Evolutionary conservation across 2,329 filamentous ascomycete genomes (phyloP).

Genomic region (Colletotrichum australisinense): DNA sequence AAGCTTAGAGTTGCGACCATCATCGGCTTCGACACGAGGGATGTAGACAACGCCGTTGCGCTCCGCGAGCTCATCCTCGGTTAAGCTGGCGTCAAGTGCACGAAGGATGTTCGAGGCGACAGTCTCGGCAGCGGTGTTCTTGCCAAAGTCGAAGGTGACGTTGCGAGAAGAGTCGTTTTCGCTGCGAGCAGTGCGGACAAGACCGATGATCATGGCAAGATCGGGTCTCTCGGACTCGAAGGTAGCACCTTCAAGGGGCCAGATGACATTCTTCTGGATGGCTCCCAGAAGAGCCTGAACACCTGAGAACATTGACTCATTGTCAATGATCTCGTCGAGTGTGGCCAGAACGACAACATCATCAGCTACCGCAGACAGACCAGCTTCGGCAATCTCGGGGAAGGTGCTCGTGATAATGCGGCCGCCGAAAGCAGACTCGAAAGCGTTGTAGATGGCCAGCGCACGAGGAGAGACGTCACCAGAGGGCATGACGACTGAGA

Average conservation of each 20-base stretch:
- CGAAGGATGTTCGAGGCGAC: conserved; percentile 34
- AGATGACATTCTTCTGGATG: conserved; percentile 38
- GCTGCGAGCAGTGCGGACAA: conserved; percentile 34
- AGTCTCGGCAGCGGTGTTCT: conserved; percentile 19
- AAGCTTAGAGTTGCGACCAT: conserved; percentile 40
- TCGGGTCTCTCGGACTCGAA: conserved; percentile 33
- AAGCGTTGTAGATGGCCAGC: not conserved
- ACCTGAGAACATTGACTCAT: not conserved
- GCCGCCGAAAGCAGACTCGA: conserved; percentile 28
- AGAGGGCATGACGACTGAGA: conserved; percentile 18
- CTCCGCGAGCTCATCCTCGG: conserved; percentile 40
- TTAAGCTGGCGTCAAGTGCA: conserved; percentile 34
- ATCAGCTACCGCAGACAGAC: conserved; percentile 19
- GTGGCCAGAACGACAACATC: conserved; percentile 30
- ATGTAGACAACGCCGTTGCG: conserved; percentile 39
- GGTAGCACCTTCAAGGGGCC: conserved; percentile 34
- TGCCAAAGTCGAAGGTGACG: conserved; percentile 35
- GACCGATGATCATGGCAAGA: conserved; percentile 36
- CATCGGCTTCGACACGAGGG: conserved; percentile 39
- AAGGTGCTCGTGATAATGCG: conserved; percentile 33
- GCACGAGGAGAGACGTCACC: not conserved
- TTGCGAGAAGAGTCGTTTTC: conserved; percentile 36
- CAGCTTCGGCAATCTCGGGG: conserved; percentile 28
- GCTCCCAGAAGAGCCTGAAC: conserved; percentile 37
- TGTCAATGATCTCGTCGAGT: not conserved